These are phyloP conservation scores for Pythium grandisporangium DNA, from an alignment of 352 stramenopile species.

Conservation along the genomic window DNA sequence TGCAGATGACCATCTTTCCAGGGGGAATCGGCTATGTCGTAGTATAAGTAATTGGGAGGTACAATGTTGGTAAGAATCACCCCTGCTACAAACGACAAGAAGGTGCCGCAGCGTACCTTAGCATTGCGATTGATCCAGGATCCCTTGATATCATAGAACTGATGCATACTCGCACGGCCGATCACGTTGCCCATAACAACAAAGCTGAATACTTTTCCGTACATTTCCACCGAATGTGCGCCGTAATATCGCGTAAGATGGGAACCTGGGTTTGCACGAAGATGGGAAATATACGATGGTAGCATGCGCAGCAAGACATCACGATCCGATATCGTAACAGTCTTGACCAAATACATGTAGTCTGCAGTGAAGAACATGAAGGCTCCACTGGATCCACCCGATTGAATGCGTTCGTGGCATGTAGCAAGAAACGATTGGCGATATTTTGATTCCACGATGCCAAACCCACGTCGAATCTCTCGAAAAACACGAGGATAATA, in stretches of 20 bases:
- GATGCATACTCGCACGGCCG: constrained; percentile 72
- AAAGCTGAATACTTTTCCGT: constrained; percentile 82
- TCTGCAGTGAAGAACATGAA: constrained; percentile 91
- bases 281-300: constrained; percentile 69
- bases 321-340: constrained; percentile 71
- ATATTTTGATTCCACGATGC: constrained; percentile 70
- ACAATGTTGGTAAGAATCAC: no score
- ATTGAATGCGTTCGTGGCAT: constrained; percentile 76
- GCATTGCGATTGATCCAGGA: constrained; percentile 84
- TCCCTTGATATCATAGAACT: constrained; percentile 89
- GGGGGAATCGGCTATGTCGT: constrained; percentile 69
- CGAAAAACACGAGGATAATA: constrained; percentile 65
- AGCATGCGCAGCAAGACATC: constrained; percentile 77
- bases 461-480: constrained; percentile 69
- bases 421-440: constrained; percentile 72
- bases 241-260: constrained; percentile 87
- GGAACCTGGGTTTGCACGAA: constrained; percentile 68
- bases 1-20: constrained; percentile 79
- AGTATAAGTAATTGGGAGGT: no score
- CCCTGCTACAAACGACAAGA: no score
- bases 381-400: constrained; percentile 73
- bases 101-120: no score
- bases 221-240: constrained; percentile 87
- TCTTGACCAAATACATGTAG: constrained; percentile 85
- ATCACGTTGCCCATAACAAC: constrained; percentile 90